Conservation (phyloP, 129 eudicot genomes). For the Oenanthe sinensis region DNA sequence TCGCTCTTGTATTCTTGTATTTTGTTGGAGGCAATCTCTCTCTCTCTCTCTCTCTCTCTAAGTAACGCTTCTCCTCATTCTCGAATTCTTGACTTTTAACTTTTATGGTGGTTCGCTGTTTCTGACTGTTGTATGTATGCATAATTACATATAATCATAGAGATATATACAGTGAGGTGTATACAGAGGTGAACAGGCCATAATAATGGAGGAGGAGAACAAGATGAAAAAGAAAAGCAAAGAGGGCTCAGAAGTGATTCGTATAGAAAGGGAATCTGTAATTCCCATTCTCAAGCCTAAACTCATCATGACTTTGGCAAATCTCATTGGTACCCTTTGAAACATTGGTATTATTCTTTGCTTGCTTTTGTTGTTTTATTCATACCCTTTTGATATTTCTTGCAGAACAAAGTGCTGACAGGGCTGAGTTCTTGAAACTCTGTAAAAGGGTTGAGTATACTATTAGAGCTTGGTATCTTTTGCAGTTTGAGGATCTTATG, state of each 20-base stretch:
- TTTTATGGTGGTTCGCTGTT: not conserved
- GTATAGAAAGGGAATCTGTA: conserved; percentile 85
- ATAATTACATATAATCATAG: too few species aligned
- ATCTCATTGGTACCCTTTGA: conserved; percentile 60
- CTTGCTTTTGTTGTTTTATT: not conserved
- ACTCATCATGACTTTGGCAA: conserved; percentile 66
- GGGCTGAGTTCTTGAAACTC: conserved; percentile 79
- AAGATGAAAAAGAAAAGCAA: conserved; percentile 15
- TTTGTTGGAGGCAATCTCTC: too few species aligned
- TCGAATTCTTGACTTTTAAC: too few species aligned
- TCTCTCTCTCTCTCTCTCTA: too few species aligned
- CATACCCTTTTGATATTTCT: not conserved
- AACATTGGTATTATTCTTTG: not conserved
- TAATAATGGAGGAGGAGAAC: not conserved
- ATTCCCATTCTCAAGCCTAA: conserved; percentile 86
- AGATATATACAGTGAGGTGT: too few species aligned
- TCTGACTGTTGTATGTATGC: not conserved
- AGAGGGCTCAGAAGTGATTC: conserved; percentile 62
- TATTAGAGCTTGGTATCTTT: conserved; percentile 88
- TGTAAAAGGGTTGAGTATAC: conserved; percentile 95
- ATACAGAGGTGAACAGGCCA: not conserved
- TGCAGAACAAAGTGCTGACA: conserved; percentile 74
- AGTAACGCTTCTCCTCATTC: too few species aligned
- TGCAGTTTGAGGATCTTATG: conserved; percentile 98
- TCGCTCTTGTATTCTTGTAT: too few species aligned